phyloP scores from a whole-genome alignment of 106 monocot genomes.

The Dioscorea alata region DNA sequence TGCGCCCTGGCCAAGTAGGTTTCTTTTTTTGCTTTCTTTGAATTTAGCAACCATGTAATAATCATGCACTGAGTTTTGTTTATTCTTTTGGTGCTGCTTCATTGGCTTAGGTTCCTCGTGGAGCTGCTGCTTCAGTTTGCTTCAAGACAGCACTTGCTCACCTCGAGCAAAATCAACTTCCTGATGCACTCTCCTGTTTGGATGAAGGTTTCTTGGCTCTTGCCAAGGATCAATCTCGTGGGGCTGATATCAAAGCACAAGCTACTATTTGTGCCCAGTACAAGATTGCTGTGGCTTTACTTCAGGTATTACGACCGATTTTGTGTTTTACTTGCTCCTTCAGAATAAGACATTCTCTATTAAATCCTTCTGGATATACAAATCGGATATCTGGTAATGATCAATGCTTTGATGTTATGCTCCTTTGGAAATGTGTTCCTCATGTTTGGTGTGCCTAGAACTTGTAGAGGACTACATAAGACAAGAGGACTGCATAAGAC shows the following conservation, averaged over 20 bases:
- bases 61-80: neutral
- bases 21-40: neutral
- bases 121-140: conserved; percentile 81
- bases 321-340: neutral
- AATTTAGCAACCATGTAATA: neutral
- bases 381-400: too few relatives aligned
- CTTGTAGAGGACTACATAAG: too few relatives aligned
- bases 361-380: too few relatives aligned
- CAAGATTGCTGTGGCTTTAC: conserved; percentile 88
- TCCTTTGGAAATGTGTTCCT: too few relatives aligned
- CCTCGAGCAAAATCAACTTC: conserved; percentile 95
- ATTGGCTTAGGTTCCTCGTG: conserved; percentile 75
- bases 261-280: conserved; percentile 98
- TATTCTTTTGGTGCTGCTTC: neutral
- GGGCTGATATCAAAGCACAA: conserved; percentile 89
- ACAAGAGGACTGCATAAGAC: too few relatives aligned
- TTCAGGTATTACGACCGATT: conserved; percentile 50
- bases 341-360: neutral
- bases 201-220: conserved; percentile 97
- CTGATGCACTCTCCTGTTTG: conserved; percentile 93
- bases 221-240: conserved; percentile 93
- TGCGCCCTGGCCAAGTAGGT: conserved; percentile 80
- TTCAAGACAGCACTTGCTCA: conserved; percentile 88
- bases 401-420: too few relatives aligned
- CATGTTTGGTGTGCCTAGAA: too few relatives aligned